Evolutionary conservation across 176 grass and related monocot species (phyloP).

Genomic region (Saccharum officinarum): DNA sequence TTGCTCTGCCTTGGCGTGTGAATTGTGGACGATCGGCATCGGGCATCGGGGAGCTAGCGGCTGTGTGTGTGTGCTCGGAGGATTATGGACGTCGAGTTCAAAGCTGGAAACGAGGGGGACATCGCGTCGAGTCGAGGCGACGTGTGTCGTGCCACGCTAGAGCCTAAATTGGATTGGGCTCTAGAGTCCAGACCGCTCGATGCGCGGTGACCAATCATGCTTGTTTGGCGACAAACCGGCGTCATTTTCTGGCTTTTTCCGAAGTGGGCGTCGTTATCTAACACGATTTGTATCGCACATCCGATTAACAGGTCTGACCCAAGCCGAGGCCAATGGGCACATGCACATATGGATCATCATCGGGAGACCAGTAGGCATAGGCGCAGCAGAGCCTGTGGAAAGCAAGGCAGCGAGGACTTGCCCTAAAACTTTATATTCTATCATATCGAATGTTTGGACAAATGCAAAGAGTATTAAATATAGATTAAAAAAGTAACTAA

Average conservation of each 20-base stretch:
- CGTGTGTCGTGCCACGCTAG: not conserved
- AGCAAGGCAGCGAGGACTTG: not conserved
- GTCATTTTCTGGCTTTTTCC: slow-evolving; percentile 12
- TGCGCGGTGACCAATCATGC: not conserved
- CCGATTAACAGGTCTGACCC: slow-evolving; percentile 7
- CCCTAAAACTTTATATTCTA: too few relatives aligned
- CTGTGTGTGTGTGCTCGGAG: too few relatives aligned
- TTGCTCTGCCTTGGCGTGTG: not conserved
- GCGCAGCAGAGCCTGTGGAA: not conserved
- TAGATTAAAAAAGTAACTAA: too few relatives aligned
- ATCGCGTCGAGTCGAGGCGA: not conserved
- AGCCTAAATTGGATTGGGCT: not conserved
- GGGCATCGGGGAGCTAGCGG: not conserved
- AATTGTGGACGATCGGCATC: not conserved
- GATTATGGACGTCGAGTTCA: not conserved
- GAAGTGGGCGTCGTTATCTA: not conserved
- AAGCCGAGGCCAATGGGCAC: not conserved
- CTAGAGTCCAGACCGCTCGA: not conserved
- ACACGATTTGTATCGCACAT: not conserved
- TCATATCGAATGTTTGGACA: too few relatives aligned
- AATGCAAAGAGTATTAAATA: too few relatives aligned
- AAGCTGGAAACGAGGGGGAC: not conserved
- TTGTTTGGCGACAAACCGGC: not conserved
- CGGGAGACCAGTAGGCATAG: not conserved
- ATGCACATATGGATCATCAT: not conserved